Conservation (phyloP, 2,329 filamentous ascomycete genomes). For the Pestalotiopsis sp. region DNA sequence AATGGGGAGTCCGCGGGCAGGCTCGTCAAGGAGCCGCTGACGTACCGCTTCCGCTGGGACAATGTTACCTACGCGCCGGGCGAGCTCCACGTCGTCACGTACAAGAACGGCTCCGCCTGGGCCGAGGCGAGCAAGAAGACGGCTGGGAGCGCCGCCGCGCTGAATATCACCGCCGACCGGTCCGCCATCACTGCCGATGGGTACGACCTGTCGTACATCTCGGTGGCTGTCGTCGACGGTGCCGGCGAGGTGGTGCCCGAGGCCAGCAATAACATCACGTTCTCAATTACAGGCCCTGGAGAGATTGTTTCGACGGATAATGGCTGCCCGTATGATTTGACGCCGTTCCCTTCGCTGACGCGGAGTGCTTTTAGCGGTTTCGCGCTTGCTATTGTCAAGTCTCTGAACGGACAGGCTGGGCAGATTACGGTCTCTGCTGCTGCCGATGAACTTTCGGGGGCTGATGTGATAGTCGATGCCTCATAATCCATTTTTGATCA, state of each 20-base stretch:
- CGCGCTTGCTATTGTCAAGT: constrained; percentile 40
- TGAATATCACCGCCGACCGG: constrained; percentile 45
- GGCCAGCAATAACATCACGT: constrained; percentile 45
- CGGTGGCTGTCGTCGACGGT: constrained; percentile 45
- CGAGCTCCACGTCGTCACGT: constrained; percentile 48
- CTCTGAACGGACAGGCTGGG: background rate
- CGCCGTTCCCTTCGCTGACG: constrained; percentile 40
- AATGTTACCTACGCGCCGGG: constrained; percentile 50
- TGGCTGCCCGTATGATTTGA: constrained; percentile 49
- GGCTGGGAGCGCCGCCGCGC: constrained; percentile 38
- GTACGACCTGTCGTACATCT: constrained; percentile 49
- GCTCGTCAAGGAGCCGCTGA: constrained; percentile 32
- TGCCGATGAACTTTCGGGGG: background rate
- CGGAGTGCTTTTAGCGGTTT: constrained; percentile 45
- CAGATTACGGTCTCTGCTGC: background rate
- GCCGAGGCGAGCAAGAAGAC: constrained; percentile 44
- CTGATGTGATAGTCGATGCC: constrained; percentile 14
- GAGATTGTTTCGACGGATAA: constrained; percentile 55
- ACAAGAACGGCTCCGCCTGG: constrained; percentile 50
- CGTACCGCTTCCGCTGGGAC: constrained; percentile 59
- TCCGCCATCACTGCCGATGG: constrained; percentile 42
- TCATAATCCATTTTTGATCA: background rate
- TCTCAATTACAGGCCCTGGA: constrained; percentile 45
- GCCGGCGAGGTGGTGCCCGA: constrained; percentile 45
- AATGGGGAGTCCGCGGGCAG: constrained; percentile 51